phyloP scores from a whole-genome alignment of 305 asterid genomes.

The Fraxinus albicans region DNA sequence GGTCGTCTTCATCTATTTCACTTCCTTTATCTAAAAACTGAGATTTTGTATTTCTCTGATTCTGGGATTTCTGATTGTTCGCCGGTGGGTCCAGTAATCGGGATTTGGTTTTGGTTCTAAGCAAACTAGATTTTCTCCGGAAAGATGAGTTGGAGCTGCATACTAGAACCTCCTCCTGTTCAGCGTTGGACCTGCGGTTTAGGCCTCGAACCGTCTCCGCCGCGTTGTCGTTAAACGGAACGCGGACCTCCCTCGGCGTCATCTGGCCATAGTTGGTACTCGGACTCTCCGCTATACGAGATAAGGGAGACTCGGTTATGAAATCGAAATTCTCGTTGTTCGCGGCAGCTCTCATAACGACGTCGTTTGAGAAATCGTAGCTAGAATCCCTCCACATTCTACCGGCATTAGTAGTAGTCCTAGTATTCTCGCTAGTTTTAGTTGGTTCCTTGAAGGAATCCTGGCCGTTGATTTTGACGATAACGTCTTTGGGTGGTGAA shows the following conservation, averaged over 20 bases:
- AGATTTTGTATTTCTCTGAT: constrained; percentile 5
- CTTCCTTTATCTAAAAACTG: constrained; percentile 18
- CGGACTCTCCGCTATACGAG: constrained; percentile 55
- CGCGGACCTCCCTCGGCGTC: constrained; percentile 55
- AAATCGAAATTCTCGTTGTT: constrained; percentile 58
- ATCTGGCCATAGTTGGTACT: constrained; percentile 23
- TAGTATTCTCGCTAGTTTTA: background rate
- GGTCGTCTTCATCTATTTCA: constrained; percentile 47
- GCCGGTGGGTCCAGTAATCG: constrained; percentile 45
- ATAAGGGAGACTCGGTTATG: constrained; percentile 45
- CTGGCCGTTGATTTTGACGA: constrained; percentile 29
- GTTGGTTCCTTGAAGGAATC: constrained; percentile 3
- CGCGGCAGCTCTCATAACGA: constrained; percentile 53
- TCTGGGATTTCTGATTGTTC: constrained; percentile 18
- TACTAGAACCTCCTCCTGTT: constrained; percentile 48
- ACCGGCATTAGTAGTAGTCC: background rate
- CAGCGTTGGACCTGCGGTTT: constrained; percentile 36
- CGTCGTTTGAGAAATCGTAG: constrained; percentile 74
- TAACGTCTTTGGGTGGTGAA: constrained; percentile 30
- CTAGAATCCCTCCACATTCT: constrained; percentile 60
- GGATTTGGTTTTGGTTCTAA: constrained; percentile 40
- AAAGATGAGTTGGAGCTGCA: constrained; percentile 63
- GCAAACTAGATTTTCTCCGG: constrained; percentile 40
- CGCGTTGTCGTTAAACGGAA: constrained; percentile 40
- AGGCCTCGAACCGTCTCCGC: constrained; percentile 22